Percentiles rank a stretch among this genome's conserved stretches.
phyloP scores from a whole-genome alignment of 805 yeast genomes.

The Starmerella potacharoeniae region DNA sequence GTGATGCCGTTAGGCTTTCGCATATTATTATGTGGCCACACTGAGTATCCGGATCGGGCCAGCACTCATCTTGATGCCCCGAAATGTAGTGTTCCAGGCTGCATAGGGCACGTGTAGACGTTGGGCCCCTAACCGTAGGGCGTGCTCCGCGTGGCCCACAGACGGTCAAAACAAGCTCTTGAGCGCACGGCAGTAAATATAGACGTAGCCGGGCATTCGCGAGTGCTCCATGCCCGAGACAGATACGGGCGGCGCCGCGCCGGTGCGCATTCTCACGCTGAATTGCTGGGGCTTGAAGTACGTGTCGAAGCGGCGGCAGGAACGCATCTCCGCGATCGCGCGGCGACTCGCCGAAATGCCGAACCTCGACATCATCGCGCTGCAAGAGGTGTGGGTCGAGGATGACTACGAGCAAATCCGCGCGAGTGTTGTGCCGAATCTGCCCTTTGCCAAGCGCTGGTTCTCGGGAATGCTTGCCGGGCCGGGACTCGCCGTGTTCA shows the following conservation, averaged over 20 bases:
- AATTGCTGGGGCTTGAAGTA: slow-evolving; percentile 68
- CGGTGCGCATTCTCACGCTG: slow-evolving; percentile 31
- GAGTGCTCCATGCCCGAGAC: neutral
- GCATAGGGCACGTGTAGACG: neutral
- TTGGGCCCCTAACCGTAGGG: neutral
- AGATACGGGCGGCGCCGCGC: neutral
- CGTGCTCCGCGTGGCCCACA: neutral
- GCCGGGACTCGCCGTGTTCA: slow-evolving; percentile 80
- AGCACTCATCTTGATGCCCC: neutral
- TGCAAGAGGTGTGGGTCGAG: slow-evolving; percentile 91
- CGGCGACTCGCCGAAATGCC: slow-evolving; percentile 37
- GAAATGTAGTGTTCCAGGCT: too few species aligned
- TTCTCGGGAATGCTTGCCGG: slow-evolving; percentile 81
- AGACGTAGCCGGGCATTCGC: neutral
- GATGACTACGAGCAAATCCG: slow-evolving; percentile 68
- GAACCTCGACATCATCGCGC: slow-evolving; percentile 67
- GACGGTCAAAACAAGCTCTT: neutral
- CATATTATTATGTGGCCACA: too few species aligned
- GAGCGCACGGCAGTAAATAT: neutral
- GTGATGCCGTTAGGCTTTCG: too few species aligned
- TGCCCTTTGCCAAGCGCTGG: slow-evolving; percentile 59
- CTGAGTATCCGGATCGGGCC: too few species aligned
- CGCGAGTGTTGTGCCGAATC: slow-evolving; percentile 34
- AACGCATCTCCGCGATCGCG: slow-evolving; percentile 65
- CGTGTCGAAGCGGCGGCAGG: slow-evolving; percentile 58